Evolutionary conservation across 352 stramenopile species (phyloP).

Genomic region (Ophiocytium majus): DNA sequence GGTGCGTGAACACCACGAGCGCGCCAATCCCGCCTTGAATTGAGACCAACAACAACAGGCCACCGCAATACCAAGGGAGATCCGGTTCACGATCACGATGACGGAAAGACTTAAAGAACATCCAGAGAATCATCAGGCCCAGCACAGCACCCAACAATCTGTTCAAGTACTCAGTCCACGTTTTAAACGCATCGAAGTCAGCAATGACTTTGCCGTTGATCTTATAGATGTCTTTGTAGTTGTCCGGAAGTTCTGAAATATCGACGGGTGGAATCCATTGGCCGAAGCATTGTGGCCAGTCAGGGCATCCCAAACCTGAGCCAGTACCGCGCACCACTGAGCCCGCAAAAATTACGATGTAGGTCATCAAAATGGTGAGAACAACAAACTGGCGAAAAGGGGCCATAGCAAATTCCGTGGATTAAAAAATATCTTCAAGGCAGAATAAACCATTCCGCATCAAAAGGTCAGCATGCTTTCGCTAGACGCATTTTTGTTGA

Average conservation of each 20-base stretch:
- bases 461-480: not conserved
- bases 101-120: not conserved
- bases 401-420: no score
- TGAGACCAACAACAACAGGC: not conserved
- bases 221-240: constrained; percentile 11
- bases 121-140: not conserved
- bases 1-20: not conserved
- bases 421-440: not conserved
- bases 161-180: constrained; percentile 12
- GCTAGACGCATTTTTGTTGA: not conserved
- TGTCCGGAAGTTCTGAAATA: constrained; percentile 2
- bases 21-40: not conserved
- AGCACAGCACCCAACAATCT: constrained; percentile 2
- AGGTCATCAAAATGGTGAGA: not conserved
- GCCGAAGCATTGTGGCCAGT: constrained; percentile 8
- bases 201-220: constrained; percentile 1
- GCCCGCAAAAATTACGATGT: not conserved
- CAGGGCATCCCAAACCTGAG: not conserved
- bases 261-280: constrained; percentile 6
- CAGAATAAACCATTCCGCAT: not conserved
- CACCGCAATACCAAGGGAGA: not conserved
- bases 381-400: not conserved
- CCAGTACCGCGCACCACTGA: not conserved
- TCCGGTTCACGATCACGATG: not conserved
- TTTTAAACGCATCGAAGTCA: constrained; percentile 5